Evolutionary conservation across 2,329 filamentous ascomycete species (phyloP).

Genomic region (Cytospora paraplurivora): DNA sequence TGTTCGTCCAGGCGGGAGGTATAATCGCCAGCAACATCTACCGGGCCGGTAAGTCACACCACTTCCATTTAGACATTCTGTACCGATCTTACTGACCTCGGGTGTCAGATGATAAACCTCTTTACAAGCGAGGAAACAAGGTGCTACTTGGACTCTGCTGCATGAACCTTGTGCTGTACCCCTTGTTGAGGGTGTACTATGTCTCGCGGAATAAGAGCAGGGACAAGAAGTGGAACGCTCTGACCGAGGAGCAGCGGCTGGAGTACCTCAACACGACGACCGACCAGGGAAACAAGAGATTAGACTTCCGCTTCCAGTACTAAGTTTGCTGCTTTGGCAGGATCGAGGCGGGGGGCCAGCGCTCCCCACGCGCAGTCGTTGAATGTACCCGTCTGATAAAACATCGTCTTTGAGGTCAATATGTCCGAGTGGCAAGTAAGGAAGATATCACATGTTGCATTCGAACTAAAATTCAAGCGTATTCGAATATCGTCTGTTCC

Average conservation of each 20-base stretch:
- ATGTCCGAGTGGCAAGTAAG: no score
- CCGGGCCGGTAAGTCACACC: slow-evolving; percentile 34
- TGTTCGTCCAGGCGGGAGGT: slow-evolving; percentile 48
- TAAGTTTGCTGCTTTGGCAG: slow-evolving; percentile 20
- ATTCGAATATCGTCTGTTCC: no score
- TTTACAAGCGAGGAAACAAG: slow-evolving; percentile 57
- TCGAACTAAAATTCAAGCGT: no score
- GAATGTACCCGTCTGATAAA: neutral
- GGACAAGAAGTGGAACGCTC: slow-evolving; percentile 28
- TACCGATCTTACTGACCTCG: slow-evolving; percentile 23
- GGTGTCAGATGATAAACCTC: slow-evolving; percentile 42
- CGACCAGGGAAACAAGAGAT: slow-evolving; percentile 45
- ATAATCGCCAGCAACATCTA: slow-evolving; percentile 48
- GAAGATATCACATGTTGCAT: no score
- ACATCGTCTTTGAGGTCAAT: no score
- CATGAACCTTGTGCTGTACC: slow-evolving; percentile 38
- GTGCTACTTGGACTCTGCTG: slow-evolving; percentile 52
- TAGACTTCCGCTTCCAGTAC: slow-evolving; percentile 43
- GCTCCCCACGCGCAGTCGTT: neutral
- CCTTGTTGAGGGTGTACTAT: slow-evolving; percentile 37
- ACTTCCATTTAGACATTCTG: no score
- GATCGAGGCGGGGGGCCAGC: neutral
- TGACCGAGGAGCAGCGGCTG: slow-evolving; percentile 36
- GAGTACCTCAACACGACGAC: slow-evolving; percentile 47
- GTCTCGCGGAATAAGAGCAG: slow-evolving; percentile 33